Base-by-base conservation (phyloP, 768 basidiomycete genomes). In the Boletus vinaceobasis region DNA sequence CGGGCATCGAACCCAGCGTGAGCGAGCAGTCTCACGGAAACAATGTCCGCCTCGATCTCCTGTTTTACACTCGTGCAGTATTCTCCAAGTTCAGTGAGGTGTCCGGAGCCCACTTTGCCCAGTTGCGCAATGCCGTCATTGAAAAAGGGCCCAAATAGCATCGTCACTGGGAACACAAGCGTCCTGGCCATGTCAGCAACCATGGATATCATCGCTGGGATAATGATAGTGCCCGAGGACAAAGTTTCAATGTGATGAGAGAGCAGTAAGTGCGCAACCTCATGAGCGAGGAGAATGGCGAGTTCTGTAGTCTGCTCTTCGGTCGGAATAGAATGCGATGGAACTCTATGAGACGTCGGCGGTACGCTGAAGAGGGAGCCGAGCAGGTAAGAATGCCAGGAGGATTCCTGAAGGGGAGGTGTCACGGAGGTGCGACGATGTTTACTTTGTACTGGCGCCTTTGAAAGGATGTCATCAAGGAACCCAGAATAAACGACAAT, bases 401-500 rank as follows among this genome's bases (percentile, higher is more conserved):
- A 77, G 31, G 66, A 64, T 56, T 64, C 56, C 27, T 63, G 61
- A 31, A 46, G 15, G 33, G 59, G 57, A 42, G 64, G 46, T 14
- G 65, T 48, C 8, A 57, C 47, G 13, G 60, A 37, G 31, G 54
- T 59, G 29, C 65, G 65, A 31, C 65, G 60, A 5, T 79, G 73
- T 17, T 45, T 50, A 13, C n/a, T n/a, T 37, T 48, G 56, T 14
- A 10, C 26, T 27, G 54, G 50, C 32, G 70, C 68, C 59, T 77
- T 79, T 38, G 81, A 66, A 33, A 97, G 76, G 48, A 98, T 86
- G 51, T 93, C 86, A 65, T 98, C 90, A 46, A 98, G 68, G 74
- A 98, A 92, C 6, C 96, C 96, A 13, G 90, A 91, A 70, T 92
- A 98, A 9, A 99, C 84, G 51, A 98, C 95, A 54, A 99, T 82